These are phyloP conservation scores for Mucor saturninus DNA, from an alignment of 371 early-diverging fungal genomes.

Conservation along the genomic window DNA sequence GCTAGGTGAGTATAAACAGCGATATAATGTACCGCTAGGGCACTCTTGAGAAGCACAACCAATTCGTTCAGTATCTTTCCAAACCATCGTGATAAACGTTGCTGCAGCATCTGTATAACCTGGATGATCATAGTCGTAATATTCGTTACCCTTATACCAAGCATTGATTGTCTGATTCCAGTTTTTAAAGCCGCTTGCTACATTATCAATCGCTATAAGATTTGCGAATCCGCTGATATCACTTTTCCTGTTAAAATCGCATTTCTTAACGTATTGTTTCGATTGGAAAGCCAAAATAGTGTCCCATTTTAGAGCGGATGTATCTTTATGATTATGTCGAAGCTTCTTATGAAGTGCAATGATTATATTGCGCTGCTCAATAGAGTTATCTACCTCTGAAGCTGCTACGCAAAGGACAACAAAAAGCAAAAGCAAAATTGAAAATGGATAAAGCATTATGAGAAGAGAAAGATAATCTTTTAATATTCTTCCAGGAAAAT, in stretches of 20 bases:
- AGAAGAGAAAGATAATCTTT: no score
- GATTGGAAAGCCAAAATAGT: not conserved
- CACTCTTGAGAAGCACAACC: slow-evolving; percentile 5
- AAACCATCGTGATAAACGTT: slow-evolving; percentile 12
- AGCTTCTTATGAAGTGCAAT: not conserved
- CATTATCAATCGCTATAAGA: not conserved
- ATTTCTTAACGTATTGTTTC: not conserved
- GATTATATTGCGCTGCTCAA: not conserved
- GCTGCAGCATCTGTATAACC: not conserved
- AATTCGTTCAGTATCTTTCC: slow-evolving; percentile 5
- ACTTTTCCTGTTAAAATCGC: not conserved
- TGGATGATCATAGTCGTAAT: slow-evolving; percentile 8
- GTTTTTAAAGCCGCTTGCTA: slow-evolving; percentile 3
- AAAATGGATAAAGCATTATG: not conserved
- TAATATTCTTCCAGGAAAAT: no score
- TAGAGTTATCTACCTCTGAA: not conserved
- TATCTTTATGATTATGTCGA: slow-evolving; percentile 5
- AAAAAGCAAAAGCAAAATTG: not conserved
- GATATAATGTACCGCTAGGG: not conserved
- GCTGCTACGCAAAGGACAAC: not conserved
- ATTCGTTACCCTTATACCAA: slow-evolving; percentile 3
- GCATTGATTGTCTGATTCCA: slow-evolving; percentile 6
- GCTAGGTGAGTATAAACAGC: slow-evolving; percentile 10
- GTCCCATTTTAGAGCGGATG: slow-evolving; percentile 8
- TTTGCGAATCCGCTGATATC: not conserved